Percentiles rank a stretch among this genome's conserved stretches.
Conservation (phyloP, 1,139 yeast genomes). For the Candida glucosophila region DNA sequence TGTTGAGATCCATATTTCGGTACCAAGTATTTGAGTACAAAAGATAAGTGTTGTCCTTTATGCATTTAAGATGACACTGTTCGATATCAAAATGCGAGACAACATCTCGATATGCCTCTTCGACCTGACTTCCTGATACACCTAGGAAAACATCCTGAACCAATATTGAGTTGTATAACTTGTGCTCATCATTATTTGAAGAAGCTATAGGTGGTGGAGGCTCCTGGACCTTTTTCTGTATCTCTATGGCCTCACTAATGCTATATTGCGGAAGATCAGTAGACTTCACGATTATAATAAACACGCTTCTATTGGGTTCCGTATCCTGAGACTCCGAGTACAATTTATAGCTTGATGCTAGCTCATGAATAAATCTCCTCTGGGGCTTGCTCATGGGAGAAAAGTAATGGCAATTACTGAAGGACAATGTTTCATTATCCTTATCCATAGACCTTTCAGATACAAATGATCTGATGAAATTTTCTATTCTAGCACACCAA, state of each 20-base stretch:
- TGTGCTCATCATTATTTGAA: too few species aligned
- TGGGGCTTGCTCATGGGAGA: conserved; percentile 67
- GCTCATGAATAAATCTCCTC: conserved; percentile 60
- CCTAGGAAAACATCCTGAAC: conserved; percentile 50
- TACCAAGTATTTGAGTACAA: conserved; percentile 23
- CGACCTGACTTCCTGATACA: conserved; percentile 37
- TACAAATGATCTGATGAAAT: conserved; percentile 35
- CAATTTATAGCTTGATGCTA: conserved; percentile 52
- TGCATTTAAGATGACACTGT: conserved; percentile 25
- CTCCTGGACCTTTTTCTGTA: conserved; percentile 13
- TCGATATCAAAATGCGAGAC: conserved; percentile 11
- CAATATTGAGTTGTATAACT: conserved; percentile 43
- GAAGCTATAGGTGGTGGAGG: too few species aligned
- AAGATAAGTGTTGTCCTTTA: conserved; percentile 35
- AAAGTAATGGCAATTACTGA: conserved; percentile 54
- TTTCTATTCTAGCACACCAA: conserved; percentile 65
- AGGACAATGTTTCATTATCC: too few species aligned
- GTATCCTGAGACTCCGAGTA: conserved; percentile 71
- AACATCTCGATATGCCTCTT: conserved; percentile 19
- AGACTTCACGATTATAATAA: conserved; percentile 37
- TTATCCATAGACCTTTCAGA: not conserved
- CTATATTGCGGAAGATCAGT: conserved; percentile 21
- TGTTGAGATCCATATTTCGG: conserved; percentile 15
- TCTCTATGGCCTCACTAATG: conserved; percentile 18
- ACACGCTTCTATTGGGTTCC: conserved; percentile 72